Conservation (phyloP, 2,329 filamentous ascomycete genomes). For the Arthrobotrys entomopaga region DNA sequence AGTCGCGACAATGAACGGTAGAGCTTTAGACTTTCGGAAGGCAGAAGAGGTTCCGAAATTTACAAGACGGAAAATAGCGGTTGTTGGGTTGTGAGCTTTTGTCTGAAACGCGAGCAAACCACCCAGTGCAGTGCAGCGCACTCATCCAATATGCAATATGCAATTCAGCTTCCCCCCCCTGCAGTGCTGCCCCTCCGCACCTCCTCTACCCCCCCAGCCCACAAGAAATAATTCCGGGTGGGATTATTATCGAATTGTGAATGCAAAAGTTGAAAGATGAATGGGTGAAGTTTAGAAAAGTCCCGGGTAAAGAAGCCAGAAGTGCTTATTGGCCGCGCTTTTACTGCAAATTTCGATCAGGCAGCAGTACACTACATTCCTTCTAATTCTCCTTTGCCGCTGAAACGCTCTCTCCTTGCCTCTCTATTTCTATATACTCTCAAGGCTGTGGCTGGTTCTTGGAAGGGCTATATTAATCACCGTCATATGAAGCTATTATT, state of each 20-base stretch:
- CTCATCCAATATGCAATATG: too few species aligned
- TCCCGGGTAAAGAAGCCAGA: slow-evolving; percentile 1
- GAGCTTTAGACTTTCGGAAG: slow-evolving; percentile 29
- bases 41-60: slow-evolving; percentile 41
- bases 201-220: neutral
- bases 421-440: slow-evolving; percentile 35
- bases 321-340: slow-evolving; percentile 11
- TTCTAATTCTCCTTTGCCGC: slow-evolving; percentile 32
- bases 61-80: slow-evolving; percentile 21
- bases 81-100: neutral
- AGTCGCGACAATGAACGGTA: slow-evolving; percentile 34
- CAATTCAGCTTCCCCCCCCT: too few species aligned
- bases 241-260: slow-evolving; percentile 25
- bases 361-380: slow-evolving; percentile 54
- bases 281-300: slow-evolving; percentile 17
- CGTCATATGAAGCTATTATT: slow-evolving; percentile 4
- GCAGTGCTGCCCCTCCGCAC: neutral
- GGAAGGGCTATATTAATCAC: slow-evolving; percentile 30
- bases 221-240: too few species aligned
- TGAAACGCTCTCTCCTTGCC: slow-evolving; percentile 49
- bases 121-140: neutral
- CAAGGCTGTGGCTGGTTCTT: slow-evolving; percentile 18
- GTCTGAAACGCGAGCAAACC: neutral
- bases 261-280: neutral
- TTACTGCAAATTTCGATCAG: slow-evolving; percentile 47